Evolutionary conservation across 1,284 basidiomycete genomes (phyloP).

Genomic region (Ustilago crameri): DNA sequence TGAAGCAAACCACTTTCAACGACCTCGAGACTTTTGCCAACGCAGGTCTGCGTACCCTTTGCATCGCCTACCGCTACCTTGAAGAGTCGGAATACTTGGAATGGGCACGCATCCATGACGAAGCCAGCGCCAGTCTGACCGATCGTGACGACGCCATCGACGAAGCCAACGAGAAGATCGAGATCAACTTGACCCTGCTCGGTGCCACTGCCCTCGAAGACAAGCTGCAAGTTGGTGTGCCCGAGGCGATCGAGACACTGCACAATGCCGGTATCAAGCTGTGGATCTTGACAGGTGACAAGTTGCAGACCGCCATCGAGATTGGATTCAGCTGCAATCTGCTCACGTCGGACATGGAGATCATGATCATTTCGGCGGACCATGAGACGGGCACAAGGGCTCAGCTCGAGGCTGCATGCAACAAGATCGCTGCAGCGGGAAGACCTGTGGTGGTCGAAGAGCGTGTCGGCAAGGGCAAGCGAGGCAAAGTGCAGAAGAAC

Average conservation of each 20-base stretch:
- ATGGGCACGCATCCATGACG: conserved; percentile 86
- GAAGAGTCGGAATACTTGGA: conserved; percentile 82
- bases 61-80: conserved; percentile 84
- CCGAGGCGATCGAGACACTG: conserved; percentile 90
- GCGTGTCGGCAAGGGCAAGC: conserved; percentile 18
- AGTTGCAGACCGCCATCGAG: conserved; percentile 96
- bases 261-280: conserved; percentile 95
- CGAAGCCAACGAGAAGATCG: conserved; percentile 83
- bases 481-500: conserved; percentile 43
- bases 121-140: conserved; percentile 78
- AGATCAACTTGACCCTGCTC: conserved; percentile 82
- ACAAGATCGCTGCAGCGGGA: conserved; percentile 88
- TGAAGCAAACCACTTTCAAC: conserved; percentile 81
- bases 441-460: conserved; percentile 71
- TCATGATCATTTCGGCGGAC: conserved; percentile 95
- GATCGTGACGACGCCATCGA: conserved; percentile 91
- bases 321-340: conserved; percentile 73
- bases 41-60: conserved; percentile 87
- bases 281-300: conserved; percentile 96
- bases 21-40: conserved; percentile 96
- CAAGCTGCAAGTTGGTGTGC: conserved; percentile 95
- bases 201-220: conserved; percentile 97
- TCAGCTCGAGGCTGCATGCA: conserved; percentile 90
- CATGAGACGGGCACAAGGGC: conserved; percentile 78
- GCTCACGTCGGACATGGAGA: conserved; percentile 72